Base-by-base conservation (phyloP, 352 stramenopile species). In the Phytopythium chamaehyphon region DNA sequence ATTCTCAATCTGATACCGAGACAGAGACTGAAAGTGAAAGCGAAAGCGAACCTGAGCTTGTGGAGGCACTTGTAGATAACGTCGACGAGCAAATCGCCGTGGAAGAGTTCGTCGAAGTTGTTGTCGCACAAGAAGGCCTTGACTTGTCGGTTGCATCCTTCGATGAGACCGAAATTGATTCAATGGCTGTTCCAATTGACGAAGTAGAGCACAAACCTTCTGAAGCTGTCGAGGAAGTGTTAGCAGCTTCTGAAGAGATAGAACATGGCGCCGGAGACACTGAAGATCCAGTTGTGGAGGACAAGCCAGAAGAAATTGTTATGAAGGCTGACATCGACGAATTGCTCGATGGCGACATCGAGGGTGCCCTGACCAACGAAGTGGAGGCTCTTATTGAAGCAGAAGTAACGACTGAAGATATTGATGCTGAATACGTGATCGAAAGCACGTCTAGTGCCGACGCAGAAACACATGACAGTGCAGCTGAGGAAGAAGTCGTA, bases 61-160 rank as follows among this genome's bases (percentile, higher is more conserved):
- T 40, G 19, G 26, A 53, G 43, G 36, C 7, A 26, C n/a, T 7
- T 24, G 31, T 12, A 12, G 16, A 51, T 33, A 42, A 3, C 18
- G 37, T 2, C 14, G 37, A 58, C 36, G 47, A 51, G 26, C 19
- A 33, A n/a, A 24, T 12, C 3, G 10, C 26, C 21, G 44, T 19
- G 16, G 39, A 44, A 10, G 47, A 51, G 28, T 40, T 55, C 19
- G 15, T 60, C 11, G 40, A 59, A 28, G n/a, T 59, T 11, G 46
- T 61, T n/a, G 16, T 26, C 36, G 50, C 36, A 15, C 18, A 44
- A 39, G 44, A 66, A 12, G n/a, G 44, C n/a, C 54, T 40, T 11
- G 53, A 23, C 14, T 33, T 53, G 33, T 40, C 44, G 22, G 31
- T 51, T n/a, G 53, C 16, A 9, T 55, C 18, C 11, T 23, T 46